A percentile compares a stretch with the other conserved stretches of the same genome.
Evolutionary conservation across 2,329 filamentous ascomycete genomes (phyloP).

Genomic region (Monilinia laxa): DNA sequence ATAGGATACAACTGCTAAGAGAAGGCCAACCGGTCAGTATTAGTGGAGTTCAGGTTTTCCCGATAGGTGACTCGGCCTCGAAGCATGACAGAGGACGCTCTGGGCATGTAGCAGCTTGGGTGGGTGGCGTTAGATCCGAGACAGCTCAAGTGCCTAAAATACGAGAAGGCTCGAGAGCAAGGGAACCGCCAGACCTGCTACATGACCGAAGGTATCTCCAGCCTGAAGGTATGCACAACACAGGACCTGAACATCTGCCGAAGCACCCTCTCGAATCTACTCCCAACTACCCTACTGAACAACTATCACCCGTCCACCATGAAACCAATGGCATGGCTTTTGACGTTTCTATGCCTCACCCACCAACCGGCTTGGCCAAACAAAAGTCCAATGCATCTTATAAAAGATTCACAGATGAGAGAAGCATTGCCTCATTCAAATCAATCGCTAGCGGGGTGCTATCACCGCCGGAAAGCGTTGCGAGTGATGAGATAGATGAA

Average conservation of each 20-base stretch:
- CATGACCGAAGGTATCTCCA: conserved; percentile 7
- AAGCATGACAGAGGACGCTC: conserved; percentile 7
- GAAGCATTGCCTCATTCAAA: conserved; percentile 20
- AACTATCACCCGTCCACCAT: conserved; percentile 2
- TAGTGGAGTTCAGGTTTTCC: conserved; percentile 91
- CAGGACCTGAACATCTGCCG: background rate
- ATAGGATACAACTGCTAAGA: conserved; percentile 77
- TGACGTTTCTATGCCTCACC: conserved; percentile 11
- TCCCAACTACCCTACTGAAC: background rate
- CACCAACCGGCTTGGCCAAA: conserved; percentile 10
- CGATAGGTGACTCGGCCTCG: conserved; percentile 47
- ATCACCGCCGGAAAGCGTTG: conserved; percentile 14
- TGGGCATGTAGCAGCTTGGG: conserved; percentile 19
- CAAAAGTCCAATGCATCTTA: conserved; percentile 18
- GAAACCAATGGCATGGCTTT: background rate
- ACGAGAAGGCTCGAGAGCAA: conserved; percentile 13
- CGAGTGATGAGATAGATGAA: conserved; percentile 16
- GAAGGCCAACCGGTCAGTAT: conserved; percentile 86
- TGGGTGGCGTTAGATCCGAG: conserved; percentile 15
- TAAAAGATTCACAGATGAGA: conserved; percentile 8
- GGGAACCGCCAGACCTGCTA: conserved; percentile 4
- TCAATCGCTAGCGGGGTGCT: conserved; percentile 11
- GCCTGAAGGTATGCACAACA: background rate
- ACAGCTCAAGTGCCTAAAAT: conserved; percentile 2
- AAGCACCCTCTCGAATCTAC: background rate